phyloP scores from a whole-genome alignment of 768 basidiomycete species.

The Pleurotus djamor region DNA sequence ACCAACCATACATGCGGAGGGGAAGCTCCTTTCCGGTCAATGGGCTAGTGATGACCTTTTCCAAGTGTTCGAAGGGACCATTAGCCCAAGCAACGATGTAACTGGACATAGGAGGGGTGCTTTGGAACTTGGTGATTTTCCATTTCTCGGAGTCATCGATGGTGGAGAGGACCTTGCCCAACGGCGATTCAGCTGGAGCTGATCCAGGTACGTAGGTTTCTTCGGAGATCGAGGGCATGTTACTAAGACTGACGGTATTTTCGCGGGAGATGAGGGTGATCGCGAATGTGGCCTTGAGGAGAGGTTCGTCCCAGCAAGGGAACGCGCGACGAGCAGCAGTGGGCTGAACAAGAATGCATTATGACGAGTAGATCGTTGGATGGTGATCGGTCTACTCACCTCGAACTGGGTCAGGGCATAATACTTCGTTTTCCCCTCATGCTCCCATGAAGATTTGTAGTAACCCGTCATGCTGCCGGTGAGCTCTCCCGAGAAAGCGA shows the following conservation, averaged over 20 bases:
- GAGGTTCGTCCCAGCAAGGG: constrained; percentile 94
- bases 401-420: constrained; percentile 91
- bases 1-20: constrained; percentile 77
- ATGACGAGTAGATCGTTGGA: neutral
- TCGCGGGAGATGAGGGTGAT: constrained; percentile 79
- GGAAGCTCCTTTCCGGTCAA: constrained; percentile 80
- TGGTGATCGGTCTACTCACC: constrained; percentile 28
- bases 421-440: constrained; percentile 59
- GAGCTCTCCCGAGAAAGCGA: constrained; percentile 70
- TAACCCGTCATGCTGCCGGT: constrained; percentile 79
- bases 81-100: constrained; percentile 91
- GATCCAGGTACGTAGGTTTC: constrained; percentile 34
- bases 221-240: constrained; percentile 80
- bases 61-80: constrained; percentile 71
- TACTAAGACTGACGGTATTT: constrained; percentile 77
- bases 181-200: constrained; percentile 22
- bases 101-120: constrained; percentile 83
- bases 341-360: constrained; percentile 42
- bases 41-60: constrained; percentile 75
- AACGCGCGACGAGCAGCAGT: constrained; percentile 83
- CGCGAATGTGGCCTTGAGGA: constrained; percentile 80
- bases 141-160: constrained; percentile 46
- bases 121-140: constrained; percentile 82
- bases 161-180: constrained; percentile 39
- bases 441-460: constrained; percentile 67